These are phyloP conservation scores for Eucalyptus lansdowneana DNA, from an alignment of 345 rosid genomes.

Conservation along the genomic window DNA sequence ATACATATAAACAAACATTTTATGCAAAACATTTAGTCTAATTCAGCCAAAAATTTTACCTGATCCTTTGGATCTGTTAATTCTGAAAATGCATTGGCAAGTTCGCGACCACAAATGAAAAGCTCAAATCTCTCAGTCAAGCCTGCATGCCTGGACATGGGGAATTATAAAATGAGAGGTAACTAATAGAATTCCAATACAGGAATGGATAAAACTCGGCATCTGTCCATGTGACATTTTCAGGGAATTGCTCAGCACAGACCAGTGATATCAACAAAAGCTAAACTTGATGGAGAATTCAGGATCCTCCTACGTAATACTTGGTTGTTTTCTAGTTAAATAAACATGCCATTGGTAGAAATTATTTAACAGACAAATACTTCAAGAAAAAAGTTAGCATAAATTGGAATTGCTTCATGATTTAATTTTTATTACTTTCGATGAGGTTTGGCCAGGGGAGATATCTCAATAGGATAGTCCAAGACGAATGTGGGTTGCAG, in stretches of 20 bases:
- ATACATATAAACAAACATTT: background rate
- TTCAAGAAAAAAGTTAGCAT: background rate
- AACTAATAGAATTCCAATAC: background rate
- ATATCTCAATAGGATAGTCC: conserved; percentile 92
- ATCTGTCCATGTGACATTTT: background rate
- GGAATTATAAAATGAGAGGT: background rate
- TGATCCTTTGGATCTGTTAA: conserved; percentile 92
- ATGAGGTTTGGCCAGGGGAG: conserved; percentile 94
- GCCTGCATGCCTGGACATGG: conserved; percentile 29
- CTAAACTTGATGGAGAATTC: background rate
- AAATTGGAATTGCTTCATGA: background rate
- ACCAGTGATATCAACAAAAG: background rate
- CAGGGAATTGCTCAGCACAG: background rate
- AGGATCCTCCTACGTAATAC: background rate
- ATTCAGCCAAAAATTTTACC: conserved; percentile 18
- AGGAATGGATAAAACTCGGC: background rate
- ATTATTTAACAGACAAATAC: background rate
- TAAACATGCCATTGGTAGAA: background rate
- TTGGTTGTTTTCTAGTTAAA: background rate
- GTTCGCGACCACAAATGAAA: conserved; percentile 89
- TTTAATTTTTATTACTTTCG: conserved; percentile 36
- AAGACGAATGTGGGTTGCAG: conserved; percentile 90
- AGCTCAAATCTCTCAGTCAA: conserved; percentile 97
- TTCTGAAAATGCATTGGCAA: conserved; percentile 96
- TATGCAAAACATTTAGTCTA: background rate